Evolutionary conservation across 2,329 filamentous ascomycete genomes (phyloP).

Genomic region (Fusarium proliferatum): DNA sequence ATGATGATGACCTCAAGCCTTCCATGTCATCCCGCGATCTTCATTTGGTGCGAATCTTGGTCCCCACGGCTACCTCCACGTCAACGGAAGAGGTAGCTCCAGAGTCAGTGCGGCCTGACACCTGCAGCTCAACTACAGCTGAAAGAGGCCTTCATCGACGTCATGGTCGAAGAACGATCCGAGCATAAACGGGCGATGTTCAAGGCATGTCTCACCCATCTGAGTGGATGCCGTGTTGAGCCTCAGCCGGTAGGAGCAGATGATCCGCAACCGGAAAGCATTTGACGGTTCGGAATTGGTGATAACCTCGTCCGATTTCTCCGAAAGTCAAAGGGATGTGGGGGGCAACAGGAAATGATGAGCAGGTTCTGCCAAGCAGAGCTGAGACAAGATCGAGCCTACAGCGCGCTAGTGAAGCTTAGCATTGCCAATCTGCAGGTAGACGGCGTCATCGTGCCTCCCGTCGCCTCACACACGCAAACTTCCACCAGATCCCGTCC

Average conservation of each 20-base stretch:
- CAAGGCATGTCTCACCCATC: constrained; percentile 17
- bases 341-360: constrained; percentile 21
- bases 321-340: constrained; percentile 3
- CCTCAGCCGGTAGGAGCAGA: neutral
- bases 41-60: constrained; percentile 20
- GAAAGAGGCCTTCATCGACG: constrained; percentile 14
- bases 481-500: constrained; percentile 24
- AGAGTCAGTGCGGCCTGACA: neutral
- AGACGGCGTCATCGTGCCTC: constrained; percentile 26
- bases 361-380: neutral
- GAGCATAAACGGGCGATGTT: neutral
- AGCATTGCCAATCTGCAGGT: neutral
- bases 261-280: constrained; percentile 18
- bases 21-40: constrained; percentile 38
- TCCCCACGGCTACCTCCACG: constrained; percentile 7
- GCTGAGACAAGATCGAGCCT: constrained; percentile 16
- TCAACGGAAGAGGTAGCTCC: constrained; percentile 1
- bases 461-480: constrained; percentile 11
- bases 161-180: constrained; percentile 5
- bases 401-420: neutral
- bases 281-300: neutral
- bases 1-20: constrained; percentile 28
- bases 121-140: constrained; percentile 15
- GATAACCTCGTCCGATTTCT: constrained; percentile 16
- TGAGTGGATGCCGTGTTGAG: constrained; percentile 13